phyloP scores from a whole-genome alignment of 768 basidiomycete genomes.

The Russula sp. region DNA sequence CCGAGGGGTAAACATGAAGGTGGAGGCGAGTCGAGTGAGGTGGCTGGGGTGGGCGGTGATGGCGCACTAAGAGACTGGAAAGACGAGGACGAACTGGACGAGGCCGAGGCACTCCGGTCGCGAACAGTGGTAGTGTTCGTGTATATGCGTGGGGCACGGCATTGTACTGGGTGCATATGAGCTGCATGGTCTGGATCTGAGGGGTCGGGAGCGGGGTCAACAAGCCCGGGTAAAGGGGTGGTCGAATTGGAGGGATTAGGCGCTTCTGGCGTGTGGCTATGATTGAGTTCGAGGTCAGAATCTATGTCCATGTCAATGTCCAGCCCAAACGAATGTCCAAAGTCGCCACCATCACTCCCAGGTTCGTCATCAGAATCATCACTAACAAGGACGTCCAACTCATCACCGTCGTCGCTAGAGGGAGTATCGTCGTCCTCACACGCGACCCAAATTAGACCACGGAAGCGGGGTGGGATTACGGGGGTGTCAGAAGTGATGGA shows the following conservation, averaged over 20 bases:
- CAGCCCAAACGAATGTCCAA: conserved; percentile 27
- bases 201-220: neutral
- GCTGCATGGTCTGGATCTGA: conserved; percentile 19
- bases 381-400: conserved; percentile 24
- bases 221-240: conserved; percentile 11
- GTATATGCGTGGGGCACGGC: conserved; percentile 23
- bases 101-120: conserved; percentile 29
- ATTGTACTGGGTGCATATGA: conserved; percentile 48
- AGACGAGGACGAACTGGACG: conserved; percentile 28
- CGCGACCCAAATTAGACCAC: conserved; percentile 82
- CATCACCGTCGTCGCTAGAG: conserved; percentile 27
- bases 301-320: conserved; percentile 30
- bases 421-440: conserved; percentile 54
- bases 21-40: conserved; percentile 23
- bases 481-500: conserved; percentile 29
- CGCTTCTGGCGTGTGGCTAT: conserved; percentile 4
- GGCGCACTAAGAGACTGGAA: conserved; percentile 20
- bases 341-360: conserved; percentile 19
- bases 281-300: conserved; percentile 24
- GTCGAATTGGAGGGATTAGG: neutral
- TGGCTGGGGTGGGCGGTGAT: conserved; percentile 17
- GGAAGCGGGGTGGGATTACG: conserved; percentile 31
- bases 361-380: conserved; percentile 25
- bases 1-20: conserved; percentile 16
- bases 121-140: conserved; percentile 19